phyloP scores from a whole-genome alignment of 2,329 filamentous ascomycete species.

The Pseudogymnoascus sp. region DNA sequence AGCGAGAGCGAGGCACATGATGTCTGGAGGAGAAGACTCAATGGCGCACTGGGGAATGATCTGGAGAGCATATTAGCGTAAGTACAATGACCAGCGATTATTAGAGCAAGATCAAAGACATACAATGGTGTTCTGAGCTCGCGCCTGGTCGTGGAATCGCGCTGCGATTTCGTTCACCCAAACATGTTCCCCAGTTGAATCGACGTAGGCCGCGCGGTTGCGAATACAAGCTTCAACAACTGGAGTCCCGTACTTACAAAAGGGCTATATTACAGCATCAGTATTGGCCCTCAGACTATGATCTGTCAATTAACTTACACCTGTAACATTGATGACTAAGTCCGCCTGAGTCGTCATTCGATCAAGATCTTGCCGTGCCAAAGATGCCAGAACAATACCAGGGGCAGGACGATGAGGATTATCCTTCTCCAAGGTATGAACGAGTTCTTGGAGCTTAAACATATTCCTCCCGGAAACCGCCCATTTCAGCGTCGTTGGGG shows the following conservation, averaged over 20 bases:
- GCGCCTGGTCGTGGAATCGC: neutral
- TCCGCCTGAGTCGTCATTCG: neutral
- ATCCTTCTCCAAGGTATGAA: neutral
- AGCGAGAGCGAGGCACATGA: conserved; percentile 26
- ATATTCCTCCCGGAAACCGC: conserved; percentile 77
- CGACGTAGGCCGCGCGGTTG: neutral
- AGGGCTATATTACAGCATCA: neutral
- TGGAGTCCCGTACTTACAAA: neutral
- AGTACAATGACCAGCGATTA: neutral
- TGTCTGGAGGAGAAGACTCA: conserved; percentile 55
- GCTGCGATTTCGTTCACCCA: neutral
- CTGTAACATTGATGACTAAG: neutral
- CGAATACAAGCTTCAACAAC: neutral
- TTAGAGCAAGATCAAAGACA: neutral
- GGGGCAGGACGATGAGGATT: neutral
- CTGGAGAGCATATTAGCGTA: neutral
- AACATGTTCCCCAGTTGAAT: neutral
- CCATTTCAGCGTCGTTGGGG: conserved; percentile 77
- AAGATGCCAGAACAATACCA: neutral
- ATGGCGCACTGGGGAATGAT: conserved; percentile 52
- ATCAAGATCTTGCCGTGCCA: neutral
- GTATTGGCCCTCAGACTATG: neutral
- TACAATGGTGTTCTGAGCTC: neutral
- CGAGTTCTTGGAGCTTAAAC: conserved; percentile 41
- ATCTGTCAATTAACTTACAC: neutral